Evolutionary conservation across 768 basidiomycete genomes (phyloP).

Genomic region (Macrolepiota dolichaula): DNA sequence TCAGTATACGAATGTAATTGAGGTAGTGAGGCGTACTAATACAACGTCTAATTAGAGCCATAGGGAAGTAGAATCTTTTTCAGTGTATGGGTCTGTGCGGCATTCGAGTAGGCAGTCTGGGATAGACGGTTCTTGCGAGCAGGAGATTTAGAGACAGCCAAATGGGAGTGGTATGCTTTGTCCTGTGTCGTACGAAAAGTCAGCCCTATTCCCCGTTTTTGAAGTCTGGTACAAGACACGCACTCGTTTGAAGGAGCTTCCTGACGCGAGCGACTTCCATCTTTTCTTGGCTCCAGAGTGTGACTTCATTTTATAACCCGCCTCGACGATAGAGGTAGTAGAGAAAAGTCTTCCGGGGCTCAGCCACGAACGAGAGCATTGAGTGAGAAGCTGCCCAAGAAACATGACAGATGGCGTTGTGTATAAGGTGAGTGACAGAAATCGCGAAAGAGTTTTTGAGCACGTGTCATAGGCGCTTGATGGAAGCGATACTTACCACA

Average conservation of each 20-base stretch:
- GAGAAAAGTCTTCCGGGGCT: constrained; percentile 50
- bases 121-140: constrained; percentile 64
- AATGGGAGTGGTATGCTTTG: constrained; percentile 68
- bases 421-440: neutral
- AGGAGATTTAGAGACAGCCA: constrained; percentile 66
- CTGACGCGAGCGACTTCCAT: constrained; percentile 68
- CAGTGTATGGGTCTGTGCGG: constrained; percentile 61
- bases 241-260: constrained; percentile 71
- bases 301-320: constrained; percentile 75
- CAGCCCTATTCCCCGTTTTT: neutral
- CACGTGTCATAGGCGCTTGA: neutral
- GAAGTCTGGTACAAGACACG: constrained; percentile 17
- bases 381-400: constrained; percentile 7
- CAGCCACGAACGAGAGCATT: constrained; percentile 17
- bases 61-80: constrained; percentile 71
- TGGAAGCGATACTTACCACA: neutral
- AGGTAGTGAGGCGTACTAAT: neutral
- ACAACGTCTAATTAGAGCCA: constrained; percentile 32
- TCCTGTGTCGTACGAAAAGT: constrained; percentile 35
- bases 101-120: constrained; percentile 62
- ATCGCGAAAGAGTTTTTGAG: neutral
- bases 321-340: constrained; percentile 48
- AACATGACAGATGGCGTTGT: constrained; percentile 17
- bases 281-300: constrained; percentile 82
- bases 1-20: neutral